Evolutionary conservation across 2,329 filamentous ascomycete genomes (phyloP).

Genomic region (Thermoascus crustaceus): DNA sequence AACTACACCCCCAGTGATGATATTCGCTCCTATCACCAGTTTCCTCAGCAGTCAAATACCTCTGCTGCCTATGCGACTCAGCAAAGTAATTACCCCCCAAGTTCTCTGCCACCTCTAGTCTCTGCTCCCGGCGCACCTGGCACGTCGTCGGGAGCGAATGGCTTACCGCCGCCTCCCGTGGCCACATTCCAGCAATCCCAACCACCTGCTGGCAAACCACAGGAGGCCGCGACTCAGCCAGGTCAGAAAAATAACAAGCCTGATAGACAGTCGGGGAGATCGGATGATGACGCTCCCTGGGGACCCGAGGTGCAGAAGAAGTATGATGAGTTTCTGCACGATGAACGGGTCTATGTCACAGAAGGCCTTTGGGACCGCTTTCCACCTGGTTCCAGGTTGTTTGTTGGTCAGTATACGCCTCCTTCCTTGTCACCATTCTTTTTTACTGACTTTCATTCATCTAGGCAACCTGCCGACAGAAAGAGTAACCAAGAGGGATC

Average conservation of each 20-base stretch:
- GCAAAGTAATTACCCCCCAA: slow-evolving; percentile 29
- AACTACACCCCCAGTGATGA: slow-evolving; percentile 31
- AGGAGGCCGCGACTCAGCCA: slow-evolving; percentile 15
- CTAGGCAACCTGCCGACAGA: slow-evolving; percentile 85
- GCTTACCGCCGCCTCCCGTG: slow-evolving; percentile 33
- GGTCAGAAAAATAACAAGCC: slow-evolving; percentile 17
- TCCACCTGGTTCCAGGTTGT: slow-evolving; percentile 40
- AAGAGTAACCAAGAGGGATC: slow-evolving; percentile 84
- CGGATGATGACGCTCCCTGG: slow-evolving; percentile 39
- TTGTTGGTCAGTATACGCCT: slow-evolving; percentile 36
- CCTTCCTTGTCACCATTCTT: neutral
- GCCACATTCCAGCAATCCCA: slow-evolving; percentile 32
- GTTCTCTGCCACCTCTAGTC: slow-evolving; percentile 13
- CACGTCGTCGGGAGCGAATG: slow-evolving; percentile 24
- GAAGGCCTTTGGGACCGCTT: slow-evolving; percentile 47
- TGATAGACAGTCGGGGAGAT: slow-evolving; percentile 19
- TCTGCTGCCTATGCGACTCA: slow-evolving; percentile 20
- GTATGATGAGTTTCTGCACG: slow-evolving; percentile 44
- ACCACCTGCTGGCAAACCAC: slow-evolving; percentile 14
- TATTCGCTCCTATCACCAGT: slow-evolving; percentile 33
- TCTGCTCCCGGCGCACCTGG: slow-evolving; percentile 28
- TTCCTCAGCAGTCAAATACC: slow-evolving; percentile 20
- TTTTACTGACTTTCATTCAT: slow-evolving; percentile 5
- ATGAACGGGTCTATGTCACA: slow-evolving; percentile 44
- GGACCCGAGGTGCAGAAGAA: slow-evolving; percentile 41